These are phyloP conservation scores for Blumeriella jaapii DNA, from an alignment of 2,329 filamentous ascomycete species.

Conservation along the genomic window DNA sequence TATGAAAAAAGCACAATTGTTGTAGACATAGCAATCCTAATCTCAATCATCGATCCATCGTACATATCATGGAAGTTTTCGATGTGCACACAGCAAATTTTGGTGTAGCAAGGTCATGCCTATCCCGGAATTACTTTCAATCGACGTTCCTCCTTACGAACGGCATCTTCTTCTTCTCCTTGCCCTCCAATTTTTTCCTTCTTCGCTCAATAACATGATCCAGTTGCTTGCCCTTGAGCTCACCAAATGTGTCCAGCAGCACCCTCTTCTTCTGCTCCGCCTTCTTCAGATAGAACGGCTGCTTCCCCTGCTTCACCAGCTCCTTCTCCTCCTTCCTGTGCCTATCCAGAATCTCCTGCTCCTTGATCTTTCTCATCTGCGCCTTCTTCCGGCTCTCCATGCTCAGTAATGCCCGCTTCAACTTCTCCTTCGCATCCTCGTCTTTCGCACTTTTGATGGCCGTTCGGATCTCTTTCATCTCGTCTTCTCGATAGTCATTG, in stretches of 20 bases:
- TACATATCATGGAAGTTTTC: not conserved
- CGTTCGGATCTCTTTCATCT: conserved; percentile 63
- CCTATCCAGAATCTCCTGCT: conserved; percentile 56
- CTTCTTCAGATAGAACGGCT: conserved; percentile 87
- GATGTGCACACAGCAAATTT: not conserved
- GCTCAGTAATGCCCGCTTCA: conserved; percentile 63
- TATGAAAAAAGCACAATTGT: conserved; percentile 22
- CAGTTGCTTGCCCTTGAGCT: conserved; percentile 75
- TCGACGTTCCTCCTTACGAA: conserved; percentile 35
- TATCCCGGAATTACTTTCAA: conserved; percentile 1
- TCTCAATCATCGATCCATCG: no score
- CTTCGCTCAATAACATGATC: conserved; percentile 76
- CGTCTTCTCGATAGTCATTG: conserved; percentile 72
- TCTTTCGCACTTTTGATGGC: conserved; percentile 61
- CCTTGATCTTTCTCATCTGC: conserved; percentile 55
- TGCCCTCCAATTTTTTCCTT: conserved; percentile 77
- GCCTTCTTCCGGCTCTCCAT: conserved; percentile 72
- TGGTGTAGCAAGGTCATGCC: not conserved
- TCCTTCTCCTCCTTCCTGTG: conserved; percentile 79
- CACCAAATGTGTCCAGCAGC: conserved; percentile 65
- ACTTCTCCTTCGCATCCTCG: conserved; percentile 48
- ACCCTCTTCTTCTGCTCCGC: conserved; percentile 82
- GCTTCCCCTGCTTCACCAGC: conserved; percentile 76
- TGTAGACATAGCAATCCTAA: conserved; percentile 4
- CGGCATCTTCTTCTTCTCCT: conserved; percentile 72